Evolutionary conservation across 257 asterid species (phyloP), one percentile per base, ranked within the genome.

Genomic region (Petunia secreta): DNA sequence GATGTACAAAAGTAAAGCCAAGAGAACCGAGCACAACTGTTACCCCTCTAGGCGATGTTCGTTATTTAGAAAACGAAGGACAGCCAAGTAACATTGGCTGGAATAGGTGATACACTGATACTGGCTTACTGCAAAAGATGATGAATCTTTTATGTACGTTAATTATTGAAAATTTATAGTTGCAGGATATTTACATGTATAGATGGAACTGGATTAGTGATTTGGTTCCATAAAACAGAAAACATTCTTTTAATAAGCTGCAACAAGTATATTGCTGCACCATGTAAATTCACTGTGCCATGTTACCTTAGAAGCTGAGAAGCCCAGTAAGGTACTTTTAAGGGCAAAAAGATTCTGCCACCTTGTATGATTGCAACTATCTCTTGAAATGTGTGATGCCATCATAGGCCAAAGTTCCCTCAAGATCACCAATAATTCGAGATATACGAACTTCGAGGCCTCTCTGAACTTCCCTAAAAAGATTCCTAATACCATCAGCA

Each of bases 401-500:
- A 82, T 92, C 94, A 81, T 90, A 89, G 37, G 99, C 97, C 66
- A 93, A 80, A 37, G 97, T 90, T 50, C 98, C 98, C 41, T 85
- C 97, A 57, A 93, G 93, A 84, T 92, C 97, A 8, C 98, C 99
- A 2, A 95, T 95, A 16, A 89, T 92, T 81, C 97, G 90, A 11
- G 98, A 88, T 87, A 95, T 84, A 59, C 97, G 89, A 38, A 95
- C 91, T 80, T 92, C 99, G 54, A 93, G 96, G 6, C 99, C 99
- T 76, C 95, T 87, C 76, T 95, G 98, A 40, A 93, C 96, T 88
- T 95, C 98, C 75, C 83, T 83, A 74, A 93, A 91, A 59, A 91
- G 92, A 25, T 90, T 85, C 83, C 89, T 86, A 59, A 95, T 87
- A 37, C 86, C 88, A 80, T 93, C 97, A 13, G 92, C 89, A 75